Evolutionary conservation across 2,329 filamentous ascomycete genomes (phyloP).

Genomic region (Phialocephala subalpina): DNA sequence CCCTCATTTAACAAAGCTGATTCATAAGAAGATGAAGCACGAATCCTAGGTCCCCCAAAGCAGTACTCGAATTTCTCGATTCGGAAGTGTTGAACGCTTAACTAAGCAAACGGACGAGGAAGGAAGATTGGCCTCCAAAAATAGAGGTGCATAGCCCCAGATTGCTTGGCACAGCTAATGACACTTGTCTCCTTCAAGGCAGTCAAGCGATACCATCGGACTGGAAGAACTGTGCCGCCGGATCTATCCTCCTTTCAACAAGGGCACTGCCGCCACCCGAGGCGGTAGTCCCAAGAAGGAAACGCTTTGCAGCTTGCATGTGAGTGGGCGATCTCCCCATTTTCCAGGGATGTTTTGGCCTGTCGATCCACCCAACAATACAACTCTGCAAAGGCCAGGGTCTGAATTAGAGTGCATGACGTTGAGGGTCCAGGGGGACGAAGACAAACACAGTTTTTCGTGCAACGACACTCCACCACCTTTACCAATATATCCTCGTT

Average conservation of each 20-base stretch:
- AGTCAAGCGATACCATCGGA: background rate
- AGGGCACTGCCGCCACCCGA: background rate
- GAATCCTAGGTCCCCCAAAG: background rate
- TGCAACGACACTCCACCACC: background rate
- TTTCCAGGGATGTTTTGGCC: background rate
- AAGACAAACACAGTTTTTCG: background rate
- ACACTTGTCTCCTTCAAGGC: background rate
- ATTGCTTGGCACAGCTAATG: background rate
- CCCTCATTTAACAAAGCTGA: background rate
- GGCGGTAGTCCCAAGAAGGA: background rate
- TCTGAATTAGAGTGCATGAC: conserved; percentile 4
- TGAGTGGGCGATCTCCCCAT: background rate
- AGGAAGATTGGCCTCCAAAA: background rate
- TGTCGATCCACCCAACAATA: background rate
- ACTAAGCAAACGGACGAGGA: background rate
- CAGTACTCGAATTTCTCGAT: background rate
- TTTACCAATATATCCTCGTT: background rate
- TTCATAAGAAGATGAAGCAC: background rate
- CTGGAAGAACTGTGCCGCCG: background rate
- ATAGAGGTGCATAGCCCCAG: background rate
- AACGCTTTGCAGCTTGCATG: background rate
- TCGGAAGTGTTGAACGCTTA: background rate
- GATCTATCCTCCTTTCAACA: background rate
- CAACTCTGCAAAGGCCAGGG: background rate
- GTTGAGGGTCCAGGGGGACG: background rate